Conservation (phyloP, 1,284 basidiomycete species). For the Gymnopus androsaceus region DNA sequence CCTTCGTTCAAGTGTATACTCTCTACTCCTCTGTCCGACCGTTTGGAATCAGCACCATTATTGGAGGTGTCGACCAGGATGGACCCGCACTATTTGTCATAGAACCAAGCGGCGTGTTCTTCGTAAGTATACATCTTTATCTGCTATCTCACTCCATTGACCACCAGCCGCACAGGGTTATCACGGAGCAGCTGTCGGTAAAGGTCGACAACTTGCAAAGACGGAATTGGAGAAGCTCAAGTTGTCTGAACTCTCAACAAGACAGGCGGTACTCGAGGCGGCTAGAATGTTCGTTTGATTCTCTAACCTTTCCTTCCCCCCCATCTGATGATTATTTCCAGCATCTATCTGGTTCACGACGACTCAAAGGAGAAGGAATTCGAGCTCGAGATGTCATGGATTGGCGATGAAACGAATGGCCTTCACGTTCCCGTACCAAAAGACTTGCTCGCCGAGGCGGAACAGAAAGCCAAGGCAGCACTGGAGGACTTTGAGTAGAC, state of each 20-base stretch:
- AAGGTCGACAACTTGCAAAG: slow-evolving; percentile 95
- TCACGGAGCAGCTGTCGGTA: slow-evolving; percentile 92
- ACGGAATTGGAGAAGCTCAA: slow-evolving; percentile 98
- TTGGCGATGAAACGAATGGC: slow-evolving; percentile 83
- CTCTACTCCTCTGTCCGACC: slow-evolving; percentile 98
- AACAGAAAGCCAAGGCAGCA: slow-evolving; percentile 86
- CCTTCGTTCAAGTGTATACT: slow-evolving; percentile 95
- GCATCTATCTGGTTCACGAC: slow-evolving; percentile 97
- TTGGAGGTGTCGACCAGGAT: slow-evolving; percentile 87
- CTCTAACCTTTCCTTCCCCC: slow-evolving; percentile 7
- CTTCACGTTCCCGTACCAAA: slow-evolving; percentile 84
- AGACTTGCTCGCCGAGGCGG: slow-evolving; percentile 85
- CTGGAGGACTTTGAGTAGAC: slow-evolving; percentile 85
- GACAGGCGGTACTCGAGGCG: slow-evolving; percentile 91
- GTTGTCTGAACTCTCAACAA: slow-evolving; percentile 72
- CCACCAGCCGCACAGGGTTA: slow-evolving; percentile 69
- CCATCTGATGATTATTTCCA: slow-evolving; percentile 33
- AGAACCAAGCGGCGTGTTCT: slow-evolving; percentile 94
- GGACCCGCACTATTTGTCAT: slow-evolving; percentile 90
- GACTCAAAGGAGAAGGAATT: slow-evolving; percentile 98
- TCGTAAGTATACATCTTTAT: slow-evolving; percentile 50
- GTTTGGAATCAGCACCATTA: slow-evolving; percentile 92
- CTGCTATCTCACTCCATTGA: not conserved
- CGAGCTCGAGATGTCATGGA: slow-evolving; percentile 98
- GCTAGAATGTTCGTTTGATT: slow-evolving; percentile 80